Percentiles rank a stretch among this genome's conserved stretches.
Evolutionary conservation across 345 rosid genomes (phyloP).

Genomic region (Syzygium aqueum): DNA sequence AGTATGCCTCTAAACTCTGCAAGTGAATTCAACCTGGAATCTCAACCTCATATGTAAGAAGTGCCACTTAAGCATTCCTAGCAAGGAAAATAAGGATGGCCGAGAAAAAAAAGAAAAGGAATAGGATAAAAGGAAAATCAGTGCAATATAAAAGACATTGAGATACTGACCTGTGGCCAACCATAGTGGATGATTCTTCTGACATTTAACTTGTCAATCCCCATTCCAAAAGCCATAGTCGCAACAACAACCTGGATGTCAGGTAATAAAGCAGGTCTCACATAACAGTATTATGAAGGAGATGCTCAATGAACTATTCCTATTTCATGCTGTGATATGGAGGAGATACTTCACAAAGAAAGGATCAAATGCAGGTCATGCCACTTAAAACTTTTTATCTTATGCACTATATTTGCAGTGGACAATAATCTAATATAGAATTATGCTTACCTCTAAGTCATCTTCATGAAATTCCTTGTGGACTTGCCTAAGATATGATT

Average conservation of each 20-base stretch:
- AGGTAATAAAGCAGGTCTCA: not conserved
- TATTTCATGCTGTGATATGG: not conserved
- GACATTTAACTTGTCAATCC: conserved; percentile 79
- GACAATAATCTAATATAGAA: not conserved
- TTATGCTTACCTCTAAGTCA: conserved; percentile 45
- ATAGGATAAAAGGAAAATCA: not conserved
- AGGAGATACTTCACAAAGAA: not conserved
- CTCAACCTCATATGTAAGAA: not conserved
- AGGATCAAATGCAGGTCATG: not conserved
- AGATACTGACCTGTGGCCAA: conserved; percentile 74
- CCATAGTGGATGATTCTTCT: conserved; percentile 83
- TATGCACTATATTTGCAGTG: not conserved
- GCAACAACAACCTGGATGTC: conserved; percentile 69
- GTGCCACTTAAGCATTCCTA: not conserved
- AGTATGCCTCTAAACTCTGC: conserved; percentile 90
- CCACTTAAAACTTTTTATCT: not conserved
- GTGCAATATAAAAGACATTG: not conserved
- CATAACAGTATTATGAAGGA: not conserved
- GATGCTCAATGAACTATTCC: not conserved
- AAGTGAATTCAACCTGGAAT: conserved; percentile 4
- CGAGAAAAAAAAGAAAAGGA: not conserved
- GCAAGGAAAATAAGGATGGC: not conserved
- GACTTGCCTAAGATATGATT: conserved; percentile 59
- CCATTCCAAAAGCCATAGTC: conserved; percentile 95
- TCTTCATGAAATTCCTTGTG: conserved; percentile 76